Conservation (phyloP, 2,329 filamentous ascomycete species). For the Pseudogymnoascus sp. region DNA sequence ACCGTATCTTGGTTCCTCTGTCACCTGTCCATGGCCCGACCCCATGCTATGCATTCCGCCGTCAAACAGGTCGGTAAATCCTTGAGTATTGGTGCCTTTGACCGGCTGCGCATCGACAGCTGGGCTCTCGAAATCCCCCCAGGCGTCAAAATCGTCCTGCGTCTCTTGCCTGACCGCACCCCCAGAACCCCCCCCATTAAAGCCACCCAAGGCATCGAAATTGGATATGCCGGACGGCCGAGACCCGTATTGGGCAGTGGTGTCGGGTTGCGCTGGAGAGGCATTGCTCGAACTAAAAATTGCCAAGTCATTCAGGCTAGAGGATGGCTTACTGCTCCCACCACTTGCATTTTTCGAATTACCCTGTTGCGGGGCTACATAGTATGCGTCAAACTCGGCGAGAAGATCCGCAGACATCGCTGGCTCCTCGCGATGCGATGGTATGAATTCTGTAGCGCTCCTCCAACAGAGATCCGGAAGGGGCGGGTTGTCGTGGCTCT, state of each 20-base stretch:
- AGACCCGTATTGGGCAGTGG: neutral
- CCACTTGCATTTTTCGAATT: neutral
- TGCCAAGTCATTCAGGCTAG: conserved; percentile 1
- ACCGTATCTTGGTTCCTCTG: neutral
- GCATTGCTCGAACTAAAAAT: neutral
- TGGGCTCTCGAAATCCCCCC: conserved; percentile 10
- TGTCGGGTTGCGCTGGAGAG: neutral
- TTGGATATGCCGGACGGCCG: neutral
- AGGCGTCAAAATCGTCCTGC: conserved; percentile 1
- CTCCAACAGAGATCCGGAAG: neutral
- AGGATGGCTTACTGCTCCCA: conserved; percentile 3
- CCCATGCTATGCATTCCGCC: neutral
- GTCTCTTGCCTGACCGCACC: neutral
- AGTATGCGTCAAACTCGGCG: conserved; percentile 50
- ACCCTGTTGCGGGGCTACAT: conserved; percentile 28
- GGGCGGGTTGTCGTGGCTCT: conserved; percentile 14
- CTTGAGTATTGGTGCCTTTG: neutral
- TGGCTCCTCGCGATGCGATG: neutral
- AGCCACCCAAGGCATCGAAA: neutral
- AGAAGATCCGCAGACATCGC: conserved; percentile 59
- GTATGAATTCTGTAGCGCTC: neutral
- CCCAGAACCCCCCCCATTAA: neutral
- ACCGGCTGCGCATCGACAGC: neutral
- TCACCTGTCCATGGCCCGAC: neutral
- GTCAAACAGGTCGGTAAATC: neutral